Base-by-base conservation (phyloP, 1,284 basidiomycete genomes). In the Ganoderma multipileum region DNA sequence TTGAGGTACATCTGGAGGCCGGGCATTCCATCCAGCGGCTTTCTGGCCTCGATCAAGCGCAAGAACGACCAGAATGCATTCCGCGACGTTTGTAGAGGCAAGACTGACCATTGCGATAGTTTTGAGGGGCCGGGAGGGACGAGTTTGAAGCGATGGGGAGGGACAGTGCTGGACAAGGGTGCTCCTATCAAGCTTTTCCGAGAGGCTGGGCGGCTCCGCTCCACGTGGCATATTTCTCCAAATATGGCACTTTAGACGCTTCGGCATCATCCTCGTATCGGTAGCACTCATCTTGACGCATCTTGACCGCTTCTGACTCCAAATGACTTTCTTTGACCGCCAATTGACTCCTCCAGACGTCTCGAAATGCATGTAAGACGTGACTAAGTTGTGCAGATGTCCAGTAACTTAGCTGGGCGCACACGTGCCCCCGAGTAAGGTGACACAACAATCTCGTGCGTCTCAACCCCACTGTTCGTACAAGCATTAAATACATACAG, bases 51-150 rank as follows among this genome's bases (percentile, higher is more conserved):
- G 36, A 36, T 33, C 57, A 28, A 30, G 26, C 30, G 60, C 67
- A 67, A 71, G 59, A 71, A 58, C 61, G 23, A 38, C 63, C 60
- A 36, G 59, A 36, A 50, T 16, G 7, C 23, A 12, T 4, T 39
- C 20, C 2, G 26, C 8, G 42, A n/a, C 52, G 50, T 41, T 33
- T 58, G 50, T 14, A 47, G 65, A 68, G 33, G 68, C 60, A 58
- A 59, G 60, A 73, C 75, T 73, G 68, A 76, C 74, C 75, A 76
- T 76, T 76, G 64, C 42, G 64, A 70, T 62, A 60, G 61, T 39
- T 68, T 70, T 65, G 65, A 59, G 66, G 68, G 60, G 68, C 69
- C 68, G 54, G 64, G 39, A 63, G 61, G 61, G 66, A 39, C 60
- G 69, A 61, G 59, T 65, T 69, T 64, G 68, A 70, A 64, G 68